Conservation (phyloP, 345 rosid species). For the Citrus mangshanensis region DNA sequence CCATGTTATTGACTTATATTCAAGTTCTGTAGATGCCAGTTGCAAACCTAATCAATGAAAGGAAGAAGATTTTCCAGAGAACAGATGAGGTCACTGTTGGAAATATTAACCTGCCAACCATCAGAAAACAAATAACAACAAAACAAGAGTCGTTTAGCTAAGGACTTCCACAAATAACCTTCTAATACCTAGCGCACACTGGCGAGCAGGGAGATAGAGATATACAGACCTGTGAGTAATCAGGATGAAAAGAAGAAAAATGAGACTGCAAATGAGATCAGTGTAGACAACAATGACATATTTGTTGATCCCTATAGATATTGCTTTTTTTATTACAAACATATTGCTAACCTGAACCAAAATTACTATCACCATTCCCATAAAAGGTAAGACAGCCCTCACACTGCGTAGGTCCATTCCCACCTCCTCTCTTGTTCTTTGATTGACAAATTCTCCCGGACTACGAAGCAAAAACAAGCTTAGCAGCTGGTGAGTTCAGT, state of each 20-base stretch:
- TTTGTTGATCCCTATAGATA: constrained; percentile 42
- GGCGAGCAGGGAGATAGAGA: not conserved
- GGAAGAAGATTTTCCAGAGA: constrained; percentile 38
- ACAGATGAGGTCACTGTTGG: constrained; percentile 28
- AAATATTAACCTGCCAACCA: constrained; percentile 25
- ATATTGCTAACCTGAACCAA: constrained; percentile 27
- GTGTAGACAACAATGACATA: constrained; percentile 22
- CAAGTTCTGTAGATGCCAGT: not conserved
- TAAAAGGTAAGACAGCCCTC: constrained; percentile 11
- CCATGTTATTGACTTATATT: not conserved
- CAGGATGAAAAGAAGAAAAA: too few species aligned
- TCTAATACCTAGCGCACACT: not conserved
- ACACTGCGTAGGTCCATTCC: not conserved
- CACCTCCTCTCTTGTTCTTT: too few species aligned
- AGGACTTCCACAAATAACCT: not conserved
- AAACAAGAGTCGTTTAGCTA: not conserved
- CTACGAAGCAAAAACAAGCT: too few species aligned
- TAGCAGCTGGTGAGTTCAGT: too few species aligned
- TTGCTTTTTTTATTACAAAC: constrained; percentile 41
- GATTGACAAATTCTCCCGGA: too few species aligned
- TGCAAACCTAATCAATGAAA: constrained; percentile 40
- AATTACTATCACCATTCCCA: constrained; percentile 44
- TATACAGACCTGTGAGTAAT: not conserved
- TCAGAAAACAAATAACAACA: not conserved
- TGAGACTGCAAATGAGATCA: too few species aligned